Evolutionary conservation across 148 eudicot species (phyloP).

Genomic region (Vaccinium corymbosum): DNA sequence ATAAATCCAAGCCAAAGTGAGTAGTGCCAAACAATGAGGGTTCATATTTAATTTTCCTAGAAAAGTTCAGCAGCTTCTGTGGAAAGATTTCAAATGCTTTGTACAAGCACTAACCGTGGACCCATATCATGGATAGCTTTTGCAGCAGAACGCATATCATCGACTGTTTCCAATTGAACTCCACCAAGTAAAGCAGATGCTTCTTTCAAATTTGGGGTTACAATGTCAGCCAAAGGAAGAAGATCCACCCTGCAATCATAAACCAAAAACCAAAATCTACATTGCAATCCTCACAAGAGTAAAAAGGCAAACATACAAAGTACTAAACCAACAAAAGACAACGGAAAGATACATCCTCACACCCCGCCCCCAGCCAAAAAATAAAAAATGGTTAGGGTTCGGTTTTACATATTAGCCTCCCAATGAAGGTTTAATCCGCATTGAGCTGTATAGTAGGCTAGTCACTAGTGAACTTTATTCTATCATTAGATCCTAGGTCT

Average conservation of each 20-base stretch:
- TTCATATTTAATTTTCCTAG: neutral
- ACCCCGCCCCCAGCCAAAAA: neutral
- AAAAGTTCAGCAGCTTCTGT: neutral
- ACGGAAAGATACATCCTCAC: neutral
- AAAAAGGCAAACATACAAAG: neutral
- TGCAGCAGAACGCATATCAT: constrained; percentile 90
- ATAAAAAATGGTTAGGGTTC: neutral
- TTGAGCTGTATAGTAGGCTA: no score
- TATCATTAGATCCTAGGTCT: neutral
- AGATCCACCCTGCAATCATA: constrained; percentile 56
- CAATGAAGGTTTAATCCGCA: neutral
- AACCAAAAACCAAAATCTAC: constrained; percentile 5
- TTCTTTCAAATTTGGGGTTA: constrained; percentile 88
- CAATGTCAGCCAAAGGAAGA: constrained; percentile 76
- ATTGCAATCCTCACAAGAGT: neutral
- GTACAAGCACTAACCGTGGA: constrained; percentile 51
- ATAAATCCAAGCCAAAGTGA: neutral
- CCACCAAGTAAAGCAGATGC: constrained; percentile 86
- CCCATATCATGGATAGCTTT: constrained; percentile 77
- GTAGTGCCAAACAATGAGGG: neutral
- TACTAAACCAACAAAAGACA: neutral
- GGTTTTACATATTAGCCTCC: neutral
- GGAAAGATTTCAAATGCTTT: neutral
- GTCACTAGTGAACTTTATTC: neutral
- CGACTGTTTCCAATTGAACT: constrained; percentile 52